These are phyloP conservation scores for Neocucurbitaria cava DNA, from an alignment of 2,329 filamentous ascomycete species.

Conservation along the genomic window DNA sequence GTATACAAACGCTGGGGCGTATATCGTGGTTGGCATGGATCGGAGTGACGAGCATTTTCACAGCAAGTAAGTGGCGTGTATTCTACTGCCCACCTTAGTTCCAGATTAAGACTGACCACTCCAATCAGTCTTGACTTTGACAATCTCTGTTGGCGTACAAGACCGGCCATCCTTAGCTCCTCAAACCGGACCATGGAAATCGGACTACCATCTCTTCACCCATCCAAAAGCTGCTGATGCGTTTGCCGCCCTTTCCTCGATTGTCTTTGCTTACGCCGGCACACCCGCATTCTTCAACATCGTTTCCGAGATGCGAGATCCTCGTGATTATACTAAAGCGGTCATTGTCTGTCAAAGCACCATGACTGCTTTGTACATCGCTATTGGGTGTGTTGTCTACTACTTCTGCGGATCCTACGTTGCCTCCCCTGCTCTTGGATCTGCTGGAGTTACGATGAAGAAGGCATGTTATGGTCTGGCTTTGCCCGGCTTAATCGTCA, in stretches of 20 bases:
- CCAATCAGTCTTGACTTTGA: slow-evolving; percentile 28
- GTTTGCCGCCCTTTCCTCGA: slow-evolving; percentile 27
- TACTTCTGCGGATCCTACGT: slow-evolving; percentile 68
- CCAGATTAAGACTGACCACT: not conserved
- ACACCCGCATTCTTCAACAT: slow-evolving; percentile 73
- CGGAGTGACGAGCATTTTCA: slow-evolving; percentile 29
- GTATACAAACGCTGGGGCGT: slow-evolving; percentile 52
- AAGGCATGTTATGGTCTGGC: slow-evolving; percentile 74
- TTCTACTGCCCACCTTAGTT: too few species aligned
- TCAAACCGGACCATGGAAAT: slow-evolving; percentile 24
- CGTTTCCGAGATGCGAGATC: slow-evolving; percentile 69
- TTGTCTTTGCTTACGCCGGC: slow-evolving; percentile 51
- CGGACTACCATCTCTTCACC: slow-evolving; percentile 28
- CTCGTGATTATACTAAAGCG: slow-evolving; percentile 66
- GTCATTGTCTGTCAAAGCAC: slow-evolving; percentile 62
- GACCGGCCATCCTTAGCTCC: slow-evolving; percentile 34
- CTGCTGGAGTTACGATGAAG: slow-evolving; percentile 62
- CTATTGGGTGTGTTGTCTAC: slow-evolving; percentile 73
- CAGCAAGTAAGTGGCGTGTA: slow-evolving; percentile 30
- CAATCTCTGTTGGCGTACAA: slow-evolving; percentile 33
- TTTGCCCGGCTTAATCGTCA: slow-evolving; percentile 55
- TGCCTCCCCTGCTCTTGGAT: slow-evolving; percentile 70
- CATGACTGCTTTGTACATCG: slow-evolving; percentile 68
- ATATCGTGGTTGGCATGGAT: slow-evolving; percentile 37
- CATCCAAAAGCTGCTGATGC: slow-evolving; percentile 23